Evolutionary conservation across 441 rosid species (phyloP).

Genomic region (Cnidoscolus chayamansa): DNA sequence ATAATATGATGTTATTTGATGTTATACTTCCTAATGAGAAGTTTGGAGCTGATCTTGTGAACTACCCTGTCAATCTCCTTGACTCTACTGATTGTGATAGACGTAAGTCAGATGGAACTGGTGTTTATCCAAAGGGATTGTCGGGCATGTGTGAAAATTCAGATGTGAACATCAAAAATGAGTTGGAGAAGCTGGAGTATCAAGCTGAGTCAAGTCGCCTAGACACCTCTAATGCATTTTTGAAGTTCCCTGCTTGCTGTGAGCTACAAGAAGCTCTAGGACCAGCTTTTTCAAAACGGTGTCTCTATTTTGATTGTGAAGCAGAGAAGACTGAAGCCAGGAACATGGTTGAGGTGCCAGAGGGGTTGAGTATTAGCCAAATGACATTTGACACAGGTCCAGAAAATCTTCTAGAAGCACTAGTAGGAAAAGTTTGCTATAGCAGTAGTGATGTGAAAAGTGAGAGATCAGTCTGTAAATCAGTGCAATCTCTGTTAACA

Average conservation of each 20-base stretch:
- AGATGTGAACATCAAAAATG: constrained; percentile 32
- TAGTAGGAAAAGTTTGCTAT: constrained; percentile 68
- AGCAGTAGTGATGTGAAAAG: constrained; percentile 46
- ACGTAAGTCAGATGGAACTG: constrained; percentile 31
- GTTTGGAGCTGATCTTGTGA: constrained; percentile 32
- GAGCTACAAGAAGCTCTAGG: constrained; percentile 91
- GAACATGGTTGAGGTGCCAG: constrained; percentile 39
- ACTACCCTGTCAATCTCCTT: constrained; percentile 32
- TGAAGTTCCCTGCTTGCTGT: constrained; percentile 59
- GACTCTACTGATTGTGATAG: constrained; percentile 37
- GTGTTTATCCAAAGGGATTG: constrained; percentile 34
- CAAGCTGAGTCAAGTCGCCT: constrained; percentile 37
- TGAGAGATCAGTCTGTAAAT: constrained; percentile 52
- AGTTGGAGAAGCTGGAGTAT: constrained; percentile 36
- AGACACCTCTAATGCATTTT: constrained; percentile 36
- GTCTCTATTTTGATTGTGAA: constrained; percentile 38
- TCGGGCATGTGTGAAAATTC: constrained; percentile 40
- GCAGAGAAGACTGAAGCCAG: constrained; percentile 46
- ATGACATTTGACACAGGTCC: constrained; percentile 52
- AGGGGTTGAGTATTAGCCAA: constrained; percentile 55
- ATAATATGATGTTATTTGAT: constrained; percentile 32
- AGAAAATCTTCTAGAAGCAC: constrained; percentile 87
- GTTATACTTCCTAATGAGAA: constrained; percentile 48
- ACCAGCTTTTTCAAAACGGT: constrained; percentile 51
- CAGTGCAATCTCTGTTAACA: constrained; percentile 51